Evolutionary conservation across 805 yeast species (phyloP).

Genomic region (Metschnikowia shivogae): DNA sequence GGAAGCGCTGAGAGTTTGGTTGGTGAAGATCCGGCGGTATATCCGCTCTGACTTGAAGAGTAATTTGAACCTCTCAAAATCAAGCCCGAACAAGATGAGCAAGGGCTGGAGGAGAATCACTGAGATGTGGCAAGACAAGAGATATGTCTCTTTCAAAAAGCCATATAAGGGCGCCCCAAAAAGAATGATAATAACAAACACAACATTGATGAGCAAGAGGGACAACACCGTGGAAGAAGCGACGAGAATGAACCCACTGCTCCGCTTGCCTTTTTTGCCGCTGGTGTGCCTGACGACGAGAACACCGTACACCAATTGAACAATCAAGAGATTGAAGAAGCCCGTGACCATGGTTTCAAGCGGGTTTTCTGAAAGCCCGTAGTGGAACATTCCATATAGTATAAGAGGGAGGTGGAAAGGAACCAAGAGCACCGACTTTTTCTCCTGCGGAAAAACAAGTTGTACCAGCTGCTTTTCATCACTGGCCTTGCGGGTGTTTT

Average conservation of each 20-base stretch:
- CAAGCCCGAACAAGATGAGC: conserved; percentile 51
- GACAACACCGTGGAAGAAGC: conserved; percentile 23
- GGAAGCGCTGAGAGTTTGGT: conserved; percentile 26
- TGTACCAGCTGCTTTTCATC: conserved; percentile 1
- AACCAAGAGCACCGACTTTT: conserved; percentile 14
- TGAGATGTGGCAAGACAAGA: conserved; percentile 60
- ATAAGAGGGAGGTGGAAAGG: conserved; percentile 30
- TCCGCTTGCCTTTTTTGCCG: neutral
- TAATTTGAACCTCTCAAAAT: conserved; percentile 34
- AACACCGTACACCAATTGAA: conserved; percentile 22
- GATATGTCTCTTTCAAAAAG: conserved; percentile 49
- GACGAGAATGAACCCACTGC: conserved; percentile 12
- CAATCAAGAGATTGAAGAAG: conserved; percentile 19
- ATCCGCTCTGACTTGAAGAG: conserved; percentile 22
- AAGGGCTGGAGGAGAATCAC: conserved; percentile 60
- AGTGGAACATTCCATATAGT: conserved; percentile 26
- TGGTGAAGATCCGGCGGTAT: conserved; percentile 26
- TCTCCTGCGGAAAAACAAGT: conserved; percentile 8
- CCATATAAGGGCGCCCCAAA: conserved; percentile 79
- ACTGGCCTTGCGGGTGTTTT: conserved; percentile 3
- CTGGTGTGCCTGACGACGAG: conserved; percentile 4
- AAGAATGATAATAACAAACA: conserved; percentile 45
- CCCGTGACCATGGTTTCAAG: conserved; percentile 24
- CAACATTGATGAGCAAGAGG: conserved; percentile 32
- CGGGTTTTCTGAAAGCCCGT: conserved; percentile 27